Conservation (phyloP, 352 stramenopile genomes). For the Pythium plurisporium region DNA sequence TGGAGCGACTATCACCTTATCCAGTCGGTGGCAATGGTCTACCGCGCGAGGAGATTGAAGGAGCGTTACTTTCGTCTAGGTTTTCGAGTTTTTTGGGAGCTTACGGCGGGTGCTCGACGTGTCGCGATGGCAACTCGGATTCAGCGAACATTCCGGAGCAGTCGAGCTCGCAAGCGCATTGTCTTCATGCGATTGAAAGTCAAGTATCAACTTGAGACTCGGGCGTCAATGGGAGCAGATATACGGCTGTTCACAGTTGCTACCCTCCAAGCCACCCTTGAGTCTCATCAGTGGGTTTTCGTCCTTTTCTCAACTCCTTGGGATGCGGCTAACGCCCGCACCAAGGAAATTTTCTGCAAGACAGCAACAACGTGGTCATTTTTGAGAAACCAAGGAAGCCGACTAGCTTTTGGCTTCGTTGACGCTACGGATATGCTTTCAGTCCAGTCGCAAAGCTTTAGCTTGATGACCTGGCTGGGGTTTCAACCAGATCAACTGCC, state of each 20-base stretch:
- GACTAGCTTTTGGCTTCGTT: constrained; percentile 25
- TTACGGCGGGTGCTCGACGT: constrained; percentile 24
- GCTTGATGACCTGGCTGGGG: constrained; percentile 31
- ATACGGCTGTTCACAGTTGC: constrained; percentile 10
- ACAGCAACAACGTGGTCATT: constrained; percentile 34
- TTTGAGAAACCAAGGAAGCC: constrained; percentile 17
- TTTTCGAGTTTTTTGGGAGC: constrained; percentile 29
- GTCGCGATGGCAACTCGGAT: constrained; percentile 32
- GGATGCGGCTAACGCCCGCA: constrained; percentile 9
- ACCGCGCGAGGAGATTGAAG: constrained; percentile 15
- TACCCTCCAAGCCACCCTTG: constrained; percentile 15
- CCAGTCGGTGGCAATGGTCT: constrained; percentile 13
- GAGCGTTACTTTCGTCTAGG: constrained; percentile 25
- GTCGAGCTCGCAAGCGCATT: constrained; percentile 26
- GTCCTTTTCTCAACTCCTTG: constrained; percentile 32
- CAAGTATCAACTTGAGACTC: constrained; percentile 29
- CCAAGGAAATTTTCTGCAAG: constrained; percentile 22
- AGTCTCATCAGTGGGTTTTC: constrained; percentile 30
- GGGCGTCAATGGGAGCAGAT: constrained; percentile 16
- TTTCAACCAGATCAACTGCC: constrained; percentile 20
- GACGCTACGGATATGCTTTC: constrained; percentile 23
- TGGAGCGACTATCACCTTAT: constrained; percentile 28
- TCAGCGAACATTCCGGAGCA: constrained; percentile 26
- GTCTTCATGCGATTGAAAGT: constrained; percentile 34
- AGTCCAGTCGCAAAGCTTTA: constrained; percentile 12